Base-by-base conservation (phyloP, 1,284 basidiomycete species). In the Tylopilus sp. region DNA sequence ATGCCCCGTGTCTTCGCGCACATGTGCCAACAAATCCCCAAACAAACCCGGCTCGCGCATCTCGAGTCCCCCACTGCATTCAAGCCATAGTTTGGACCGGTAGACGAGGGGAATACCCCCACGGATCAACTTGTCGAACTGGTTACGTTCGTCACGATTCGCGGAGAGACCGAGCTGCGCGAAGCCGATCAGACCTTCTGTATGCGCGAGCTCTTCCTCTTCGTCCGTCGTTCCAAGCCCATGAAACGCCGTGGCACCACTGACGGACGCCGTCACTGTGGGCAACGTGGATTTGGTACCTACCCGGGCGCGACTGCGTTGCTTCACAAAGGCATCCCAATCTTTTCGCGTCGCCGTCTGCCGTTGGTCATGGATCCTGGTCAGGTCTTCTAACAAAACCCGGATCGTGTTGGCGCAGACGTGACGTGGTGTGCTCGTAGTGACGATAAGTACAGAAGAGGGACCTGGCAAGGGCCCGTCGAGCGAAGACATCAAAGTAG, bases 31-130 rank as follows among this genome's bases (percentile, higher is more conserved):
- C 50, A 98, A 70, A 64, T 98, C 96, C 44, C 81, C 76, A 65
- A 97, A 99, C 51, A 90, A 69, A 2, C 97, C 96, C 0, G 96
- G 96, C 59, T 97, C 93, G 49, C 84, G 82, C 72, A 94, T 85
- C 66, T 97, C 94, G 59, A 91, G 74, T 1, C 88, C 94, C 1
- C 94, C 93, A 51, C 87, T 92, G 65, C 92, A 97, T 71, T 99
- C 96, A 48, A 88, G 70, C 90, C 92, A 95, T 34, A 92, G 78
- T 63, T 96, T 93, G 25, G 87, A 77, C 8, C 96, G 80, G 63
- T 96, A 95, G 31, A 79, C 81, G 23, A 98, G 76, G 8, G 96
- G 96, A 19, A 98, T 89, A 0, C 97, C 97, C 41, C 74, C 79
- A 44, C 90, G 74, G 21, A 96, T 82, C 3, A 99, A 74, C 45